phyloP scores from a whole-genome alignment of 2,329 filamentous ascomycete species.

The Lecanicillium sp. region DNA sequence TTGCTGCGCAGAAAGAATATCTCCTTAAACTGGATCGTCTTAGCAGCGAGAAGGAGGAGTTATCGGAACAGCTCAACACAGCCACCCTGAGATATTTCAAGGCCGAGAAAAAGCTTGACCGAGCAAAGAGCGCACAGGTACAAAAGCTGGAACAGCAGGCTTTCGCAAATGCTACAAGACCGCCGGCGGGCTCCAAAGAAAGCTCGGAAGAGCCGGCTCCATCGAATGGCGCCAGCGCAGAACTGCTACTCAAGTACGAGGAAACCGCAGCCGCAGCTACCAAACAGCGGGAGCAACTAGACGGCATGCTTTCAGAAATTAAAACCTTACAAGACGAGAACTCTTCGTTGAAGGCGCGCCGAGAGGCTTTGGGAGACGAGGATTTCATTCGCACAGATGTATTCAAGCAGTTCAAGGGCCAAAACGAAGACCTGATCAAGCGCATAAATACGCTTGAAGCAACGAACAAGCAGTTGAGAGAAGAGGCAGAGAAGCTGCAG shows the following conservation, averaged over 20 bases:
- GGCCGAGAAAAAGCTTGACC: conserved; percentile 89
- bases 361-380: conserved; percentile 75
- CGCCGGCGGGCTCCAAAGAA: conserved; percentile 21
- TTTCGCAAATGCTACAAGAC: conserved; percentile 57
- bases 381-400: conserved; percentile 89
- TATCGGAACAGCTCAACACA: conserved; percentile 79
- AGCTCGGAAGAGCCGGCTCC: conserved; percentile 43
- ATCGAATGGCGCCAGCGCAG: conserved; percentile 49
- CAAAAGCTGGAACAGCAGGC: conserved; percentile 90
- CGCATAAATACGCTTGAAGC: conserved; percentile 88
- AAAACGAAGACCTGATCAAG: conserved; percentile 89
- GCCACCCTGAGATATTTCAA: conserved; percentile 90
- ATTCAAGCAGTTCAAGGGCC: conserved; percentile 83
- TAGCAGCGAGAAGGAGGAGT: conserved; percentile 70
- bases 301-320: conserved; percentile 70
- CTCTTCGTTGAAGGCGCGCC: conserved; percentile 59
- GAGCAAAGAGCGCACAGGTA: conserved; percentile 80
- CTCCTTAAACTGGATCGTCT: conserved; percentile 69
- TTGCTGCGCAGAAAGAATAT: conserved; percentile 78
- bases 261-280: conserved; percentile 68
- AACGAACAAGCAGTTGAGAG: conserved; percentile 73
- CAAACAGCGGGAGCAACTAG: conserved; percentile 85
- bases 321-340: conserved; percentile 70
- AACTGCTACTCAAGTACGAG: conserved; percentile 67
- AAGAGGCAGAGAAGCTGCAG: conserved; percentile 79